Conservation (phyloP, 345 rosid species). For the Eutrema japonicum region DNA sequence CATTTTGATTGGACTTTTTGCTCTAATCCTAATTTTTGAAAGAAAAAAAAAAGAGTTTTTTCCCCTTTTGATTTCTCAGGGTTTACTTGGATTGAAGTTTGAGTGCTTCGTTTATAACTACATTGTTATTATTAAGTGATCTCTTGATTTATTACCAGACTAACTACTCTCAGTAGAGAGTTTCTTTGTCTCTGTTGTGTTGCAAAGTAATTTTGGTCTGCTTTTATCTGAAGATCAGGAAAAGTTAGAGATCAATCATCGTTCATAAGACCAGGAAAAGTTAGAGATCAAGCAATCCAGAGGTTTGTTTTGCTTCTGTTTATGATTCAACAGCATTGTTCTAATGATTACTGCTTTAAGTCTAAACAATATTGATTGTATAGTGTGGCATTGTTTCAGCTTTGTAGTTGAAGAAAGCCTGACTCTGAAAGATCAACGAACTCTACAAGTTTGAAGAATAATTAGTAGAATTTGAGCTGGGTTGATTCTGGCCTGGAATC, state of each 20-base stretch:
- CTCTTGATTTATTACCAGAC: not conserved
- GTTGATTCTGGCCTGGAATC: slow-evolving; percentile 76
- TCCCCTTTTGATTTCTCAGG: slow-evolving; percentile 5
- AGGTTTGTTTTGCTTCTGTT: slow-evolving; percentile 2
- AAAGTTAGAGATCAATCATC: slow-evolving; percentile 19
- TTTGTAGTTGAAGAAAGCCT: slow-evolving; percentile 36
- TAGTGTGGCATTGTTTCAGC: slow-evolving; percentile 21
- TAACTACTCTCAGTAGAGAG: not conserved
- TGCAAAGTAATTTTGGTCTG: slow-evolving; percentile 19
- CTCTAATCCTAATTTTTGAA: not conserved
- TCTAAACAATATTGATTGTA: not conserved
- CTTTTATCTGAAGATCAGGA: slow-evolving; percentile 21
- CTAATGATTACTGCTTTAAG: slow-evolving; percentile 1
- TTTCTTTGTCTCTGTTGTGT: slow-evolving; percentile 21
- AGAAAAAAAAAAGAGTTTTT: not conserved
- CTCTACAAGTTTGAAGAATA: slow-evolving; percentile 1
- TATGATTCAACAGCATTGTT: not conserved
- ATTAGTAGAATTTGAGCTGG: slow-evolving; percentile 30
- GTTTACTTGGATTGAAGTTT: slow-evolving; percentile 9
- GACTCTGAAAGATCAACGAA: slow-evolving; percentile 1
- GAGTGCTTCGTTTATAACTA: not conserved
- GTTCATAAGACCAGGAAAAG: not conserved
- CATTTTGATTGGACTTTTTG: not conserved
- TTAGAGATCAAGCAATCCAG: slow-evolving; percentile 23
- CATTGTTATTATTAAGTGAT: slow-evolving; percentile 6